Evolutionary conservation across 225 moss, liverwort and hornwort species (phyloP), one percentile per base, ranked within the genome.

Genomic region (Straminergon stramineum): DNA sequence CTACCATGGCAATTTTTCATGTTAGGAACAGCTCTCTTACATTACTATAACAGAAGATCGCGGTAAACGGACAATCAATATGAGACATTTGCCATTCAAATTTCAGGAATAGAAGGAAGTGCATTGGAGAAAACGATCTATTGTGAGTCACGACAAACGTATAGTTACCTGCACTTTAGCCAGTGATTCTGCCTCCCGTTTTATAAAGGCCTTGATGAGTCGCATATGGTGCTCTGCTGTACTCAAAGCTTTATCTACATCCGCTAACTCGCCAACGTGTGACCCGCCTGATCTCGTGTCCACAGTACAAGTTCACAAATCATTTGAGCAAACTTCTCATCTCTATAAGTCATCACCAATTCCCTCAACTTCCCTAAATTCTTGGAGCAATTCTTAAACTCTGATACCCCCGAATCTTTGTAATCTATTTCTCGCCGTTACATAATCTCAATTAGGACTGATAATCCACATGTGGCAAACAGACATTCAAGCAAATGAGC

Each of bases 181-280:
- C 48, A 97, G 68, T 34, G 95, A 91, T 87, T 96, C 96, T 28
- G 94, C 90, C 88, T 97, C 96, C 23, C 88, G 92, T 85, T 95
- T 95, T 15, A 96, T 70, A 28, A 94, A 95, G 67, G 85, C 90
- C 87, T 96, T 97, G 84, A 96, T 96, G 61, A 93, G 89, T 69
- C 92, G 71, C 87, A 97, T 75, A 84, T 97, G 95, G 88, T 96
- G 95, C 84, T 99, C 97, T 63, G 96, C 88, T 79, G 94, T 91
- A 62, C 89, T 91, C 85, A 99, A 92, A 87, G 94, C 92, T 85
- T 91, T 92, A 91, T 97, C 99, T 86, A 94, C 79, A 20, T 95
- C 93, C 78, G 93, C 88, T 73, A 99, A 89, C 89, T 95, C 96
- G 11, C 90, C 93, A 34, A 87, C 89, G n/a, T 95, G 93, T 89